phyloP scores from a whole-genome alignment of 108 stramenopile genomes.

The Nitzschia sp. region DNA sequence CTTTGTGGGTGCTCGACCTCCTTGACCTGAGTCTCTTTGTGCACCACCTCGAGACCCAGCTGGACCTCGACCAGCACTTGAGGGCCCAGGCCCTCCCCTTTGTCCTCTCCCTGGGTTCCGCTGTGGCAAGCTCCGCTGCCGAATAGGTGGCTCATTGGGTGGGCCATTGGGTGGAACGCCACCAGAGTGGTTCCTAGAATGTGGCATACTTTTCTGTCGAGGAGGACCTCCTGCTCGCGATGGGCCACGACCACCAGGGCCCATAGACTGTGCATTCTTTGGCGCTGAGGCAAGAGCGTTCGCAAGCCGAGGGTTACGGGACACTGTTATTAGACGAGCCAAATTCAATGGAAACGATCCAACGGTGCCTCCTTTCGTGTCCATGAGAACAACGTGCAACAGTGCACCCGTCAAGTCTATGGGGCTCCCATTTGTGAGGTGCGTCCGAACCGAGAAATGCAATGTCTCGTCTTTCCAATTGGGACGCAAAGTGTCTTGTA shows the following conservation, averaged over 20 bases:
- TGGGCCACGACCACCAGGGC: not conserved
- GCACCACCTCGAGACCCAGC: not conserved
- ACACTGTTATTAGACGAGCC: conserved; percentile 26
- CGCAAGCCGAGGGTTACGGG: conserved; percentile 2
- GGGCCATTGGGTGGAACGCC: no score
- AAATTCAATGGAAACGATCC: conserved; percentile 46
- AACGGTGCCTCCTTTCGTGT: conserved; percentile 24
- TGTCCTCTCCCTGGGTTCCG: not conserved
- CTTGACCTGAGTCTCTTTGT: not conserved
- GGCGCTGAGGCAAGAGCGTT: not conserved
- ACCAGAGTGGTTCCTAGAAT: not conserved
- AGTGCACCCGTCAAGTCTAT: conserved; percentile 43
- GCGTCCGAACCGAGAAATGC: conserved; percentile 36
- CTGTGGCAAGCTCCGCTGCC: not conserved
- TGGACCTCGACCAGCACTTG: not conserved
- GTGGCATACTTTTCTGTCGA: no score
- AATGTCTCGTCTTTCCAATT: conserved; percentile 42
- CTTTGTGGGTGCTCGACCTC: not conserved
- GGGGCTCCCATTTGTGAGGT: conserved; percentile 24
- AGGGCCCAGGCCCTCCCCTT: not conserved
- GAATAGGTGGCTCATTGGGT: not conserved
- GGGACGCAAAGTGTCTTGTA: conserved; percentile 22
- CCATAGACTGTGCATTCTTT: no score
- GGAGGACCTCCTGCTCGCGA: not conserved
- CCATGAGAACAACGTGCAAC: conserved; percentile 33